These are phyloP conservation scores for Cytospora piceae DNA, from an alignment of 2,329 filamentous ascomycete genomes.

Conservation along the genomic window DNA sequence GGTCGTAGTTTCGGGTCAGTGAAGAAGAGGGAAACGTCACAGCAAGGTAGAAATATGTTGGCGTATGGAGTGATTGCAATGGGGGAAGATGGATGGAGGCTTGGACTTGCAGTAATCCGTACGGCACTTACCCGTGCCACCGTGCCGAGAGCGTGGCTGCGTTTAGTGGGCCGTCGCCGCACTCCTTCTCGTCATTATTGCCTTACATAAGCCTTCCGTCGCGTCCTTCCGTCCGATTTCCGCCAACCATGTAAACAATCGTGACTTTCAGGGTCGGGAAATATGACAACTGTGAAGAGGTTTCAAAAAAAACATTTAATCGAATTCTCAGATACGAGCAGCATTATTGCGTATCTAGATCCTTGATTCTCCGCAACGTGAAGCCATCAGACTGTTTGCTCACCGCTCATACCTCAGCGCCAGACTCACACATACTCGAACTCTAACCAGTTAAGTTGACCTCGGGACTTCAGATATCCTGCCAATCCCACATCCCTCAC, in stretches of 20 bases:
- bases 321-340: neutral
- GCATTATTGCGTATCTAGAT: neutral
- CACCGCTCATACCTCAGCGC: neutral
- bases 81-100: neutral
- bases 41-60: neutral
- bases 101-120: neutral
- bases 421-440: neutral
- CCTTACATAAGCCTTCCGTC: constrained; percentile 14
- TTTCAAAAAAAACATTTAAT: neutral
- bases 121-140: neutral
- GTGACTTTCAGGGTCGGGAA: neutral
- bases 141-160: neutral
- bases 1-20: neutral
- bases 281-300: neutral
- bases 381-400: neutral
- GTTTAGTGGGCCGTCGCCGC: neutral
- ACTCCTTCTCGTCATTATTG: neutral
- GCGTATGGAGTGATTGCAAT: neutral
- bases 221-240: neutral
- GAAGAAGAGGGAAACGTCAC: neutral
- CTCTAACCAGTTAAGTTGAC: neutral
- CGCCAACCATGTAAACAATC: neutral
- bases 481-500: neutral
- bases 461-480: no score
- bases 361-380: neutral